phyloP scores from a whole-genome alignment of 352 stramenopile genomes.

The Globisporangium polare region DNA sequence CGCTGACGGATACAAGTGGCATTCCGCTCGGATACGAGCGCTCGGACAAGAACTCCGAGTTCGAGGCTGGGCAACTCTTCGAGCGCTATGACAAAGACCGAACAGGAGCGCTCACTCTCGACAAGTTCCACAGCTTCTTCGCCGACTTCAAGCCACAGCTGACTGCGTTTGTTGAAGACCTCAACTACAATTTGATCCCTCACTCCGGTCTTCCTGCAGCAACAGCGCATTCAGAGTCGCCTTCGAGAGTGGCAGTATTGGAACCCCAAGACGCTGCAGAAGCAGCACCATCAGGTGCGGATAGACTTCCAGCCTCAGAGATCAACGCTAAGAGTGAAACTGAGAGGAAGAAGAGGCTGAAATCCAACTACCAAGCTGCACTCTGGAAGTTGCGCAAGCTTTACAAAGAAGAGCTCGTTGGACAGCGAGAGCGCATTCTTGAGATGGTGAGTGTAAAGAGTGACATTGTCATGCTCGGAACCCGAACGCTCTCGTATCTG shows the following conservation, averaged over 20 bases:
- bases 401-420: conserved; percentile 49
- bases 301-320: not conserved
- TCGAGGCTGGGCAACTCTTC: conserved; percentile 82
- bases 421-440: conserved; percentile 41
- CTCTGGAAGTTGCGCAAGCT: conserved; percentile 63
- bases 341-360: conserved; percentile 13
- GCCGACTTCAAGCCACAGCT: conserved; percentile 67
- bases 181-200: conserved; percentile 27
- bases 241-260: not conserved
- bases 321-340: not conserved
- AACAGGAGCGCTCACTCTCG: conserved; percentile 48
- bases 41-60: conserved; percentile 73
- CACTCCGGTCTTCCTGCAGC: conserved; percentile 3
- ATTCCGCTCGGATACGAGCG: conserved; percentile 73
- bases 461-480: not conserved
- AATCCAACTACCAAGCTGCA: conserved; percentile 30
- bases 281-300: not conserved
- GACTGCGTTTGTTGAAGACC: conserved; percentile 58
- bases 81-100: conserved; percentile 72
- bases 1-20: conserved; percentile 58
- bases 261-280: not conserved
- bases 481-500: not conserved
- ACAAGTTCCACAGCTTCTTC: conserved; percentile 72
- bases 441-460: conserved; percentile 17
- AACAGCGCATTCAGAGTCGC: not conserved